These are phyloP conservation scores for Oryza australiensis DNA, from an alignment of 176 grass and related monocot species.

Conservation along the genomic window DNA sequence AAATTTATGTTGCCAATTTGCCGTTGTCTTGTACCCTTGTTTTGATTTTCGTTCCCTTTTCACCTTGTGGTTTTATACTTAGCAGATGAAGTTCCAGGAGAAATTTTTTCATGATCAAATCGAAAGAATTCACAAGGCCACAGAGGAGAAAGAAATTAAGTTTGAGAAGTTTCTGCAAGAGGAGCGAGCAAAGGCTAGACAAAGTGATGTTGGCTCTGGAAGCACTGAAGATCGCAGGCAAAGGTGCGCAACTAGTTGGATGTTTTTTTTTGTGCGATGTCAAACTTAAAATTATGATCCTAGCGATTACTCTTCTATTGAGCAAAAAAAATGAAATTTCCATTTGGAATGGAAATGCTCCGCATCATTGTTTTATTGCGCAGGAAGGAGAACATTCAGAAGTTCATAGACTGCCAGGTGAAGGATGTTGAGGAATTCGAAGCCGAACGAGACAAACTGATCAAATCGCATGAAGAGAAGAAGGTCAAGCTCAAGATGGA, in stretches of 20 bases:
- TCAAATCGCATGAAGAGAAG: conserved; percentile 53
- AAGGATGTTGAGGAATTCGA: conserved; percentile 68
- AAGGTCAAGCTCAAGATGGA: conserved; percentile 52
- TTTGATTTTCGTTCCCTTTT: conserved; percentile 19
- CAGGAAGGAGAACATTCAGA: conserved; percentile 63
- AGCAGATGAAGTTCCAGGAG: conserved; percentile 79
- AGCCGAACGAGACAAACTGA: conserved; percentile 50
- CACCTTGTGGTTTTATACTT: conserved; percentile 26
- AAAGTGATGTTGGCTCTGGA: conserved; percentile 56
- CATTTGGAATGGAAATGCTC: conserved; percentile 9
- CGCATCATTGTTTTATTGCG: neutral
- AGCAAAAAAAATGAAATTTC: neutral
- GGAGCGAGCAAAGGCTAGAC: conserved; percentile 59
- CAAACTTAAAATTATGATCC: neutral
- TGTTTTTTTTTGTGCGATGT: neutral
- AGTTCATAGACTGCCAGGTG: conserved; percentile 62
- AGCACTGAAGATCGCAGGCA: conserved; percentile 50
- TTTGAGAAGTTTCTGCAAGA: conserved; percentile 66
- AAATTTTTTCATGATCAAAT: conserved; percentile 73
- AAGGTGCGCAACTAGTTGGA: conserved; percentile 44
- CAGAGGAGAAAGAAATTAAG: conserved; percentile 60
- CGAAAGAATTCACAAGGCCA: conserved; percentile 54
- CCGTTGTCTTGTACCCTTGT: neutral
- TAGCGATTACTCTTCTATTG: neutral
- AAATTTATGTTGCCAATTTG: neutral